Evolutionary conservation across 2,329 filamentous ascomycete genomes (phyloP).

Genomic region (Colletotrichum liriopes): DNA sequence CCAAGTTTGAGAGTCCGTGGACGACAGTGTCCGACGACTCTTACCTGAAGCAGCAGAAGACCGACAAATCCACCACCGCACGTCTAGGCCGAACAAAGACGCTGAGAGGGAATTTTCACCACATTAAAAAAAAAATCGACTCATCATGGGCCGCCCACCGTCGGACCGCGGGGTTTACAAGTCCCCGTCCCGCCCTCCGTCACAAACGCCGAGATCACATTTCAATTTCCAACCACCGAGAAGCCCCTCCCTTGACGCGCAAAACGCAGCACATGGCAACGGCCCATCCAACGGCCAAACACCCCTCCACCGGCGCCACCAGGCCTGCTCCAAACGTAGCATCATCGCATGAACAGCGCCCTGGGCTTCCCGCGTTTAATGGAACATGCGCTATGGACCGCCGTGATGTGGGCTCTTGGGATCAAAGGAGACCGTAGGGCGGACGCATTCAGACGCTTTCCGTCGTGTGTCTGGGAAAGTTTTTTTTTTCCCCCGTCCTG

Average conservation of each 20-base stretch:
- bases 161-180: constrained; percentile 40
- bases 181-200: constrained; percentile 38
- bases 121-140: background rate
- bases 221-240: constrained; percentile 36
- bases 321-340: constrained; percentile 16
- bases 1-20: constrained; percentile 6
- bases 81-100: background rate
- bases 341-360: constrained; percentile 36
- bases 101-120: background rate
- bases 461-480: constrained; percentile 10
- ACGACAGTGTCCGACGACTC: constrained; percentile 5
- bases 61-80: background rate
- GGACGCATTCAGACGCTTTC: constrained; percentile 32
- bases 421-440: constrained; percentile 22
- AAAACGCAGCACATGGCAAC: constrained; percentile 2
- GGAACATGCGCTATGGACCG: constrained; percentile 18
- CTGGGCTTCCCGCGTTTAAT: constrained; percentile 33
- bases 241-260: constrained; percentile 6
- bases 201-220: constrained; percentile 37
- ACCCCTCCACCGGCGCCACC: constrained; percentile 5
- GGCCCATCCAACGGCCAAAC: background rate
- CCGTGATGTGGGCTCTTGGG: constrained; percentile 13
- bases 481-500: background rate
- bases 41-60: constrained; percentile 24
- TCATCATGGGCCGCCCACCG: constrained; percentile 17